Conservation (phyloP, 768 basidiomycete genomes). For the Boletus rex-veris region DNA sequence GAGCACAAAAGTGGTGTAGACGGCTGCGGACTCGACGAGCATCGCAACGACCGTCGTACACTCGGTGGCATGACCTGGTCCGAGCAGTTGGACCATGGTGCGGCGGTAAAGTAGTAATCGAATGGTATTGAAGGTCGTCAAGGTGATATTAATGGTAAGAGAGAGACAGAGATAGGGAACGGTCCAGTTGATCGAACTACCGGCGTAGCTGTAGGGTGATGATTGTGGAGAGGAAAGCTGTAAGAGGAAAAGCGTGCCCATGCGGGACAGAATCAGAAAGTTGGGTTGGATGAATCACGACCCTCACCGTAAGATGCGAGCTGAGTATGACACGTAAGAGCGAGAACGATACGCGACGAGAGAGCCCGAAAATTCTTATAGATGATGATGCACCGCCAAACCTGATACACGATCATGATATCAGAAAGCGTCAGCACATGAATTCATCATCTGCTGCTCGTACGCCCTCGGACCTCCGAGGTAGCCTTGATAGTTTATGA, state of each 20-base stretch:
- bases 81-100: slow-evolving; percentile 12
- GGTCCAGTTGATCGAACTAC: slow-evolving; percentile 22
- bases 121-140: slow-evolving; percentile 24
- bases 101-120: slow-evolving; percentile 28
- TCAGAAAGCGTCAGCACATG: too few relatives aligned
- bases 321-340: too few relatives aligned
- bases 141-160: slow-evolving; percentile 23
- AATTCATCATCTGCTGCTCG: too few relatives aligned
- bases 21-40: slow-evolving; percentile 27
- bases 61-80: slow-evolving; percentile 22
- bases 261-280: not conserved
- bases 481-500: too few relatives aligned
- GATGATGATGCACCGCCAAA: too few relatives aligned
- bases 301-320: too few relatives aligned
- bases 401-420: too few relatives aligned
- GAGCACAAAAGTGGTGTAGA: slow-evolving; percentile 28
- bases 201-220: slow-evolving; percentile 21
- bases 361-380: too few relatives aligned
- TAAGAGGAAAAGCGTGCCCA: slow-evolving; percentile 23
- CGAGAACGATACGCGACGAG: too few relatives aligned
- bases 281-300: too few relatives aligned
- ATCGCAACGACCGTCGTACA: slow-evolving; percentile 27
- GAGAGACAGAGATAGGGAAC: slow-evolving; percentile 27
- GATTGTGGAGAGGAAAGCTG: slow-evolving; percentile 28
- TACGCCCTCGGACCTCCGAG: too few relatives aligned